Percentiles rank a stretch among this genome's conserved stretches.
These are phyloP conservation scores for Uncinocarpus reesii DNA, from an alignment of 2,329 filamentous ascomycete genomes.

Conservation along the genomic window DNA sequence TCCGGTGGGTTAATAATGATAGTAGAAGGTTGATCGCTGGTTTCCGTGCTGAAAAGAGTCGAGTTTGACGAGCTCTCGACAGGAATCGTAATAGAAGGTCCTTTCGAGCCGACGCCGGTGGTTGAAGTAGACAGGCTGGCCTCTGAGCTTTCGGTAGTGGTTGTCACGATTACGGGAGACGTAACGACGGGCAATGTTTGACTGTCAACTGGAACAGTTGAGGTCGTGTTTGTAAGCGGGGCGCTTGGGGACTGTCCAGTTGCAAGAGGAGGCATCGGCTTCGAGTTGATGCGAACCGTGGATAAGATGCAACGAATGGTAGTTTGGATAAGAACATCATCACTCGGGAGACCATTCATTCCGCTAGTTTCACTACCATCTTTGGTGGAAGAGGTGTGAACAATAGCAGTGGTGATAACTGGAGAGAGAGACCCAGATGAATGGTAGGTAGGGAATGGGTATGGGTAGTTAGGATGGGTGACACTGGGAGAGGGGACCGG, in stretches of 20 bases:
- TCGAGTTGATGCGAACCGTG: neutral
- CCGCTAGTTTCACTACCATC: neutral
- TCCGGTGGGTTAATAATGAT: neutral
- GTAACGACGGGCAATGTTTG: neutral
- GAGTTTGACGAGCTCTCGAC: neutral
- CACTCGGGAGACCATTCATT: neutral
- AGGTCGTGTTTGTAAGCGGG: neutral
- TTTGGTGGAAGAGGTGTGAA: neutral
- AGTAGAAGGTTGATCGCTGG: neutral
- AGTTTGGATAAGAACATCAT: too few relatives aligned
- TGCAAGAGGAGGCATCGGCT: neutral
- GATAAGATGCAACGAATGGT: neutral
- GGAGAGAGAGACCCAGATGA: neutral
- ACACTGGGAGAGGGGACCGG: neutral
- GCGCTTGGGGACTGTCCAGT: neutral
- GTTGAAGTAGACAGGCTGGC: neutral
- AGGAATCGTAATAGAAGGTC: neutral
- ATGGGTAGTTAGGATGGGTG: neutral
- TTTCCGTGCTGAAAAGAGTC: neutral
- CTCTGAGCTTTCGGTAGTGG: neutral
- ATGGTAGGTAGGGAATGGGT: neutral
- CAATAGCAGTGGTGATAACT: neutral
- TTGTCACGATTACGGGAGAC: neutral
- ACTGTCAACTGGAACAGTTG: neutral
- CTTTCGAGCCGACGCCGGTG: neutral